Evolutionary conservation across 768 basidiomycete species (phyloP), one percentile per base, ranked within the genome.

Genomic region (Hydnum rufescens): DNA sequence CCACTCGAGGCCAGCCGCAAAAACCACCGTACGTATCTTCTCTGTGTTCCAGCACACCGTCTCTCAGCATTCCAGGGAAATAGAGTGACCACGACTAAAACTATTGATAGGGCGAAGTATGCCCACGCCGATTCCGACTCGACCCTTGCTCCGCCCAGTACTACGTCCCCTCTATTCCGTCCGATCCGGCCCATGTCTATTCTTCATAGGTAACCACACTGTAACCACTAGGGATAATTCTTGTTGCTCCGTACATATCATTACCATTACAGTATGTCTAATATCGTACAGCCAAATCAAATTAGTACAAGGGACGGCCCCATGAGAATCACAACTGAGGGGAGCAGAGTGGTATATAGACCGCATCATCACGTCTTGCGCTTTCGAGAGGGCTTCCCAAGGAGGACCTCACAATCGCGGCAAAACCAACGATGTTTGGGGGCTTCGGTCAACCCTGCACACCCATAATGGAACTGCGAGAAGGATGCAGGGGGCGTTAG

Each of bases 401-500:
- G 53, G 25, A 23, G 18, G 19, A 16, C 30, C n/a, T 53, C 46
- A 44, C 63, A 64, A 25, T 61, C 61, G 28, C 44, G 31, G 52
- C 64, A 65, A 46, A 53, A 63, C 64, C 64, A 65, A n/a, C 51
- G 43, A 3, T 61, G 61, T 5, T 58, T 56, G 2, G 63, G 62
- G 22, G 61, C 44, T 23, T 34, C 42, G 3, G 52, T 34, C 19
- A 65, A 48, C 1, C 58, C 59, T 13, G 57, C 54, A 36, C 61
- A 63, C 4, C 29, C 47, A 32, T 57, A 49, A 51, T 63, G 61
- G 54, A 62, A 62, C 61, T 55, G 1, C 5, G 18, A 5, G 16
- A 5, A 23, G 47, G 51, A 42, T 13, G 19, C n/a, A n/a, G n/a
- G n/a, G n/a, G n/a, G n/a, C 51, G 5, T 25, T 3, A 16, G 4